Conservation (phyloP, 2,329 filamentous ascomycete species). For the Aspergillus ibericus region DNA sequence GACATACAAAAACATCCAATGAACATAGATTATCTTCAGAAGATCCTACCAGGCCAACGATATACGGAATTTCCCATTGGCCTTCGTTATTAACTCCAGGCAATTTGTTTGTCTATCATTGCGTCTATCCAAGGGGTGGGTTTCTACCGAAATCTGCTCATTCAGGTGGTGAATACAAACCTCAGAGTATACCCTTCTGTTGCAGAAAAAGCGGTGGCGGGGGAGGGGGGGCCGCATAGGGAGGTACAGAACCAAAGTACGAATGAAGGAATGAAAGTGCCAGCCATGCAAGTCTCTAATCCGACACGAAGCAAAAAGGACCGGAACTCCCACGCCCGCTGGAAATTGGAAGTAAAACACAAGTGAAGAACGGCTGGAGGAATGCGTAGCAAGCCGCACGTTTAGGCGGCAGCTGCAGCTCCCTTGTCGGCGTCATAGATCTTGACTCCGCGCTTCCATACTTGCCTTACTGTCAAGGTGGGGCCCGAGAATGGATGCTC, state of each 20-base stretch:
- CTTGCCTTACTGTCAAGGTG: constrained; percentile 42
- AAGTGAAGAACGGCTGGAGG: background rate
- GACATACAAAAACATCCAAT: background rate
- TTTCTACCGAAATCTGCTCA: background rate
- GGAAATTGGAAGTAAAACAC: background rate
- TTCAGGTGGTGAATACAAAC: background rate
- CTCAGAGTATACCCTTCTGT: no score
- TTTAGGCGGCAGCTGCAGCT: background rate
- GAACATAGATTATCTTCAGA: background rate
- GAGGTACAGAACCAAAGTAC: background rate
- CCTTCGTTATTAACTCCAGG: background rate
- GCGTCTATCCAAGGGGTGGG: background rate
- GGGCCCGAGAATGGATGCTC: constrained; percentile 31
- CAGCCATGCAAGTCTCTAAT: background rate
- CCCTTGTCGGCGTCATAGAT: constrained; percentile 39
- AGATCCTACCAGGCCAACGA: no score
- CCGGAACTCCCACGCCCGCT: background rate
- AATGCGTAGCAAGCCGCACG: background rate
- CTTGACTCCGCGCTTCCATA: constrained; percentile 46
- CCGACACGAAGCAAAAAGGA: background rate
- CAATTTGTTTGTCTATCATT: background rate
- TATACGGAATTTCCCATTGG: no score
- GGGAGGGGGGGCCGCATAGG: background rate
- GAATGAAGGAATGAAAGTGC: background rate
- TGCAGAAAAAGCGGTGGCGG: no score